Conservation (phyloP, 1,284 basidiomycete species). For the Neonothopanus nambi region DNA sequence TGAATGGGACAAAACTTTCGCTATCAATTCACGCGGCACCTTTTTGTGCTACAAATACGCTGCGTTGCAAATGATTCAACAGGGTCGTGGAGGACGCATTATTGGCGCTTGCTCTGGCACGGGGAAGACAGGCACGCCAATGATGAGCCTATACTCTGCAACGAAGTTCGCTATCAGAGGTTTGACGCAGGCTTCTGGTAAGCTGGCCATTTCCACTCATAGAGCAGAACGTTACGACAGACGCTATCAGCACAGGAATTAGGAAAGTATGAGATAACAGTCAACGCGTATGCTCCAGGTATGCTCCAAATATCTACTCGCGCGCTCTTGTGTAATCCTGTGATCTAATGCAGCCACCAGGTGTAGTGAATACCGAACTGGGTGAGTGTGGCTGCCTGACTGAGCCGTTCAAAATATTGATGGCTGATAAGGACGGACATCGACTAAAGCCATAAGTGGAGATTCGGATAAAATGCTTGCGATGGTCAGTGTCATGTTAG, state of each 20-base stretch:
- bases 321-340: not conserved
- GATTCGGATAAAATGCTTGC: not conserved
- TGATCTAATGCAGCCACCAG: not conserved
- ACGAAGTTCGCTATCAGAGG: constrained; percentile 14
- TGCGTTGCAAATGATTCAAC: constrained; percentile 30
- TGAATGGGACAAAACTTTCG: constrained; percentile 18
- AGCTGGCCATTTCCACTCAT: not conserved
- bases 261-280: constrained; percentile 11
- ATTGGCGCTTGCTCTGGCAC: constrained; percentile 37
- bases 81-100: constrained; percentile 36
- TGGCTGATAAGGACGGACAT: not conserved
- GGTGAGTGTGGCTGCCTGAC: not conserved
- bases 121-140: constrained; percentile 30
- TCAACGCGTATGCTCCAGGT: constrained; percentile 15
- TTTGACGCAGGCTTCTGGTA: constrained; percentile 10
- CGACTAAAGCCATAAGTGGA: not conserved
- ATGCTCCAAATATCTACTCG: not conserved
- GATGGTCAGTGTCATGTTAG: not conserved
- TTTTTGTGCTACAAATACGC: constrained; percentile 30
- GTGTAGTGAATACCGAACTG: constrained; percentile 1
- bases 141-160: not conserved
- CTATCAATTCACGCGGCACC: constrained; percentile 20
- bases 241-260: constrained; percentile 9
- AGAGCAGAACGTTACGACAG: not conserved
- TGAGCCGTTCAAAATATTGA: not conserved